phyloP scores from a whole-genome alignment of 306 rosid species.

The Cyamopsis tetragonoloba region DNA sequence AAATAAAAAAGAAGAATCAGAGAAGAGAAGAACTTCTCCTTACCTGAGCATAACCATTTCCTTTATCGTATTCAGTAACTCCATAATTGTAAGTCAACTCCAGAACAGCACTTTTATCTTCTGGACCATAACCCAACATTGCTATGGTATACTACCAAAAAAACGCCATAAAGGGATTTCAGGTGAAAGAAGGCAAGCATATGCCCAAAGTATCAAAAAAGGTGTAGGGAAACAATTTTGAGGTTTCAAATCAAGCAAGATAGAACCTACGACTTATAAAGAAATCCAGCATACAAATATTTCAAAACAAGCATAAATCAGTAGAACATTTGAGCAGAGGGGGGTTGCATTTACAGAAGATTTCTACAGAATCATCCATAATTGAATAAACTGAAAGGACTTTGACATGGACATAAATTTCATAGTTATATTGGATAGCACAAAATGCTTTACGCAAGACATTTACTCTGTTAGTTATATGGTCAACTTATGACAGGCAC shows the following conservation, averaged over 20 bases:
- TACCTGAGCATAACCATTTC: conserved; percentile 96
- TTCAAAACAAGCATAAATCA: conserved; percentile 16
- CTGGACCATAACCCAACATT: conserved; percentile 93
- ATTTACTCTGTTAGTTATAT: not conserved
- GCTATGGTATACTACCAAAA: conserved; percentile 74
- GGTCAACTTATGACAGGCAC: not conserved
- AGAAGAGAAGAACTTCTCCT: conserved; percentile 2
- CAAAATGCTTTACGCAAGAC: conserved; percentile 3
- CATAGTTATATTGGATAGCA: conserved; percentile 9
- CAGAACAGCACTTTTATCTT: conserved; percentile 80
- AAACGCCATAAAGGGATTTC: not conserved
- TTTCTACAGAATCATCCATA: not conserved
- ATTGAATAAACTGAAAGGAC: not conserved
- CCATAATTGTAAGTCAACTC: conserved; percentile 98
- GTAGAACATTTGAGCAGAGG: conserved; percentile 10
- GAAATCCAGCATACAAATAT: not conserved
- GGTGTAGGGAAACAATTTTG: not conserved
- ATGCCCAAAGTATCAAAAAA: conserved; percentile 9
- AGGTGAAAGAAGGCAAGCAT: conserved; percentile 12
- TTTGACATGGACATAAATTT: not conserved
- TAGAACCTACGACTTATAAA: not conserved
- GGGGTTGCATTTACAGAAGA: not conserved
- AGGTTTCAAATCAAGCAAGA: conserved; percentile 18
- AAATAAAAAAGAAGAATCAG: conserved; percentile 14
- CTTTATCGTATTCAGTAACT: conserved; percentile 83